A percentile compares a stretch with the other conserved stretches of the same genome.
Evolutionary conservation across 768 basidiomycete genomes (phyloP).

Genomic region (Suillus ampliporus): DNA sequence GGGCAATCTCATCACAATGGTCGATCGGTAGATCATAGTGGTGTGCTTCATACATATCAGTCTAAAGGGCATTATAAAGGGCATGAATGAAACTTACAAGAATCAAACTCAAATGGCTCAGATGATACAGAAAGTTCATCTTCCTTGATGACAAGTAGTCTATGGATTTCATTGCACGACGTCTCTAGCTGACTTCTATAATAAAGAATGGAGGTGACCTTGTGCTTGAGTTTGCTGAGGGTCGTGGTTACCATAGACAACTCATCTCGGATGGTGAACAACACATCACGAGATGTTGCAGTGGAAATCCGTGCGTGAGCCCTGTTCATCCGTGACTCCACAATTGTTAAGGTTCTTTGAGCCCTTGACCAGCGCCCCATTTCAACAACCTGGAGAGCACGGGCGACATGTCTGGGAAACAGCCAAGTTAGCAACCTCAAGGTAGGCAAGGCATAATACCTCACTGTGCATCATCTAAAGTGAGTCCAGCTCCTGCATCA

Average conservation of each 20-base stretch:
- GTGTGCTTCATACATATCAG: conserved; percentile 8
- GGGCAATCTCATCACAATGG: conserved; percentile 20
- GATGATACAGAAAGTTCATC: background rate
- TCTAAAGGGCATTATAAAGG: background rate
- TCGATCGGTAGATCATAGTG: conserved; percentile 12
- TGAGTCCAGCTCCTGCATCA: too few relatives aligned
- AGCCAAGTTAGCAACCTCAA: background rate
- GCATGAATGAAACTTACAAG: background rate
- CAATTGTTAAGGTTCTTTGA: background rate
- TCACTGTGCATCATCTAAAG: background rate
- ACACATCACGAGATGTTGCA: background rate
- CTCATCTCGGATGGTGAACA: background rate
- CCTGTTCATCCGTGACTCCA: background rate
- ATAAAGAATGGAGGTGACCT: background rate
- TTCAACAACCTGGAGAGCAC: background rate
- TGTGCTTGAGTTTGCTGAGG: background rate
- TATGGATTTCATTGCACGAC: background rate
- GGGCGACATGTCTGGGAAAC: background rate
- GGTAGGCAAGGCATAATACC: background rate
- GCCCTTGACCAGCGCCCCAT: background rate
- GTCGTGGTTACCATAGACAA: background rate
- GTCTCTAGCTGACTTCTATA: background rate
- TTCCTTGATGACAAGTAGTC: background rate
- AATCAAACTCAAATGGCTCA: background rate
- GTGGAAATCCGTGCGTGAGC: background rate